These are phyloP conservation scores for Globisporangium okanoganense DNA, from an alignment of 352 stramenopile genomes.

Conservation along the genomic window DNA sequence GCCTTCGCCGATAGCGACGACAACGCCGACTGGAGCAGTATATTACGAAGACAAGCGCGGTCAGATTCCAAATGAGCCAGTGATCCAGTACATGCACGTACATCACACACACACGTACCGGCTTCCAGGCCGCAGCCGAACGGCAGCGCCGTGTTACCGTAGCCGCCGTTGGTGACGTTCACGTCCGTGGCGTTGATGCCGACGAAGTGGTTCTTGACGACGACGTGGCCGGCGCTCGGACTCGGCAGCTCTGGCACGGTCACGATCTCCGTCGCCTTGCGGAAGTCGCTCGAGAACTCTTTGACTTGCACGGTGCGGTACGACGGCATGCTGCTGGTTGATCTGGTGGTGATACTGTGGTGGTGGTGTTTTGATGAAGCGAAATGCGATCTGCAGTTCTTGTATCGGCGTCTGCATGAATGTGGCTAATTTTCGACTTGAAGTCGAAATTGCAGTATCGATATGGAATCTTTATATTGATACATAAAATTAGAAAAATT, in stretches of 20 bases:
- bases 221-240: slow-evolving; percentile 38
- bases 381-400: neutral
- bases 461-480: neutral
- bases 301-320: slow-evolving; percentile 14
- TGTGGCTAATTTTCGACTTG: neutral
- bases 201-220: slow-evolving; percentile 37
- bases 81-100: neutral
- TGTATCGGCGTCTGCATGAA: neutral
- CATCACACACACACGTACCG: neutral
- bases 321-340: slow-evolving; percentile 1
- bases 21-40: slow-evolving; percentile 25
- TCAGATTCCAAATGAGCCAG: neutral
- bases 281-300: slow-evolving; percentile 77
- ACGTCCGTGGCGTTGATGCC: slow-evolving; percentile 50
- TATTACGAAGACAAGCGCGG: neutral
- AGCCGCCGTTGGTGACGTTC: slow-evolving; percentile 52
- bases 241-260: slow-evolving; percentile 26
- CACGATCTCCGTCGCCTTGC: slow-evolving; percentile 63
- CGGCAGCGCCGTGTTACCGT: slow-evolving; percentile 22
- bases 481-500: neutral
- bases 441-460: neutral
- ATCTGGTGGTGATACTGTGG: neutral
- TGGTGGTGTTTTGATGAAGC: neutral
- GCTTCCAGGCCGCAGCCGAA: slow-evolving; percentile 45
- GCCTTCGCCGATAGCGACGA: slow-evolving; percentile 31